Base-by-base conservation (phyloP, 2,329 filamentous ascomycete genomes). In the Colletotrichum paranaense region DNA sequence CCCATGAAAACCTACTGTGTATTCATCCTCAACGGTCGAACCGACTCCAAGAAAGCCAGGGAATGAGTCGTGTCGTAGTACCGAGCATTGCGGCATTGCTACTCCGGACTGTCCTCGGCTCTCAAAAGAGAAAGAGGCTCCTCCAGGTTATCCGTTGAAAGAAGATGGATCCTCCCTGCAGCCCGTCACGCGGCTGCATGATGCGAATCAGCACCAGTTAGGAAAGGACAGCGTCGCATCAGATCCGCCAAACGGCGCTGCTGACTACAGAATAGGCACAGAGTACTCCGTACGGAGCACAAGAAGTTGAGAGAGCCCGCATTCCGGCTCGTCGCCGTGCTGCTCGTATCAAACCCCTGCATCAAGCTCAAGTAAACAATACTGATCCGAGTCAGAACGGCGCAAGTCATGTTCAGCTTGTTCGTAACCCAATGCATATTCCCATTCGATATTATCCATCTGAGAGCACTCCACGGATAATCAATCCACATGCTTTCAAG, bases 161-260 rank as follows among this genome's bases (percentile, higher is more conserved):
- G 65, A n/a, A n/a, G 9, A 62, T 62, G 56, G 62, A 38, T 42
- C 24, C 68, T 30, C 28, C 53, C 30, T 69, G 67, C 58, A 63
- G 52, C 49, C 32, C 60, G 52, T 42, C 53, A 69, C 35, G 42
- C 58, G 66, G 66, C 58, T 68, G 66, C 58, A 59, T 63, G 66
- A 42, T 68, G 46, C 46, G 49, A 56, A 68, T 67, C 49, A 57
- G 46, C 22, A 24, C 19, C 28, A 19, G 28, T 30, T n/a, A 26
- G 26, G 16, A 49, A 28, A 58, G 12, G 55, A 16, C 55, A 58
- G 24, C 14, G 32, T 49, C 26, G 42, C 28, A 46, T 53, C 65
- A 30, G n/a, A 24, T 56, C 35, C 28, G 56, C 65, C 46, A 60
- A 26, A 62, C 26, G 57, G 6, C 19, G 32, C 57, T 26, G 57